phyloP scores from a whole-genome alignment of 192 early-diverging fungal genomes.

The Coemansia interrupta region DNA sequence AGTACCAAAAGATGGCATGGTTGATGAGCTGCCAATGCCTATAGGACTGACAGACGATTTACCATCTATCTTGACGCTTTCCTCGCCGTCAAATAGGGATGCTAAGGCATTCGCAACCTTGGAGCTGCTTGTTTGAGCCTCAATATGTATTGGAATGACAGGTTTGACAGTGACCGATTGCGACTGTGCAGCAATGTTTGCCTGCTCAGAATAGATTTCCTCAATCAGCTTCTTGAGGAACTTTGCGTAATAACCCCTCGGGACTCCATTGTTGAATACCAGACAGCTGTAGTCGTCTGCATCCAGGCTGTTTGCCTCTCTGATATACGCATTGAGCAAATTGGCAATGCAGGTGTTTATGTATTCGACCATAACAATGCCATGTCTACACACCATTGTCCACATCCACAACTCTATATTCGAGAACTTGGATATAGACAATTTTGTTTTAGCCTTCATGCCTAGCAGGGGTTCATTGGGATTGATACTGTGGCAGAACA shows the following conservation, averaged over 20 bases:
- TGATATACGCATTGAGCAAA: not conserved
- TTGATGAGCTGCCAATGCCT: too few species aligned
- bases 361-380: not conserved
- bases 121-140: not conserved
- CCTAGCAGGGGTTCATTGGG: not conserved
- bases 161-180: not conserved
- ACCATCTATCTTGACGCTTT: not conserved
- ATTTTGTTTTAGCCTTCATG: not conserved
- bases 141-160: too few species aligned
- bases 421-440: not conserved
- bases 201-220: not conserved
- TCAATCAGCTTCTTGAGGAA: constrained; percentile 1
- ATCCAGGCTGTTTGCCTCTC: constrained; percentile 1
- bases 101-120: not conserved
- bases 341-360: not conserved
- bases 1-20: too few species aligned
- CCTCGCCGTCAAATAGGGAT: not conserved
- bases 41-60: too few species aligned
- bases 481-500: not conserved
- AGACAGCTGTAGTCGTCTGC: constrained; percentile 6
- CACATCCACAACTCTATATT: constrained; percentile 4
- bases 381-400: constrained; percentile 3
- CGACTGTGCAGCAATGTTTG: not conserved
- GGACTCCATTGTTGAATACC: not conserved
- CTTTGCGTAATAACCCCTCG: constrained; percentile 1